These are phyloP conservation scores for Cystofilobasidium macerans DNA, from an alignment of 768 basidiomycete genomes.

Conservation along the genomic window DNA sequence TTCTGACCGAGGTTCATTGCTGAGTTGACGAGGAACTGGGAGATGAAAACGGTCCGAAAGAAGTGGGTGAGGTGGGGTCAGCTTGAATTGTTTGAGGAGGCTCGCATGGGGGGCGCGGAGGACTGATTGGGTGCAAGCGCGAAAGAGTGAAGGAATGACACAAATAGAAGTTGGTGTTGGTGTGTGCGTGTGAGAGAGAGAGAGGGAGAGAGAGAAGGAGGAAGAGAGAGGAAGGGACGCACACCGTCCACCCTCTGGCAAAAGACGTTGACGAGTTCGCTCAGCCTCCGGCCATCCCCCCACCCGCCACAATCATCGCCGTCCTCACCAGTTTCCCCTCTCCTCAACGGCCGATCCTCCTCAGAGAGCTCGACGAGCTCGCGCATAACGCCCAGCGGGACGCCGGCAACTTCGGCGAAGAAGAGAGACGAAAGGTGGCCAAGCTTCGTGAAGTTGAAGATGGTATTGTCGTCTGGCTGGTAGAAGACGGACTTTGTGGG, in stretches of 20 bases:
- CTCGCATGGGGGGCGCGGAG: too few relatives aligned
- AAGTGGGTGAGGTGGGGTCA: neutral
- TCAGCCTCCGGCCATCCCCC: conserved; percentile 9
- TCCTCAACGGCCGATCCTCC: conserved; percentile 4
- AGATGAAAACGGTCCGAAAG: neutral
- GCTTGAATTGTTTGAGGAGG: too few relatives aligned
- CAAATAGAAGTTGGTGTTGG: too few relatives aligned
- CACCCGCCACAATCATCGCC: too few relatives aligned
- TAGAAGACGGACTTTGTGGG: neutral
- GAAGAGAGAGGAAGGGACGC: neutral
- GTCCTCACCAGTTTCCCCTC: too few relatives aligned
- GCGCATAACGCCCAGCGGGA: conserved; percentile 2
- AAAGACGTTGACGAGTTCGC: conserved; percentile 19
- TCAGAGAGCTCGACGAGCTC: conserved; percentile 10
- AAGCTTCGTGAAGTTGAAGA: conserved; percentile 3
- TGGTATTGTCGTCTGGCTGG: neutral
- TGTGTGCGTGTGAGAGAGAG: too few relatives aligned
- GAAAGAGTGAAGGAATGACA: too few relatives aligned
- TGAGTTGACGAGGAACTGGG: conserved; percentile 24
- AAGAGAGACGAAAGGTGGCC: conserved; percentile 9
- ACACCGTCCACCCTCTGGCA: conserved; percentile 22
- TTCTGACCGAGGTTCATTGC: conserved; percentile 20
- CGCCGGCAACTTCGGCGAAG: conserved; percentile 6
- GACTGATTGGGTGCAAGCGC: too few relatives aligned
- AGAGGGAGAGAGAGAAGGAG: neutral